Conservation (phyloP, 2,329 filamentous ascomycete species). For the Beauveria bassiana region DNA sequence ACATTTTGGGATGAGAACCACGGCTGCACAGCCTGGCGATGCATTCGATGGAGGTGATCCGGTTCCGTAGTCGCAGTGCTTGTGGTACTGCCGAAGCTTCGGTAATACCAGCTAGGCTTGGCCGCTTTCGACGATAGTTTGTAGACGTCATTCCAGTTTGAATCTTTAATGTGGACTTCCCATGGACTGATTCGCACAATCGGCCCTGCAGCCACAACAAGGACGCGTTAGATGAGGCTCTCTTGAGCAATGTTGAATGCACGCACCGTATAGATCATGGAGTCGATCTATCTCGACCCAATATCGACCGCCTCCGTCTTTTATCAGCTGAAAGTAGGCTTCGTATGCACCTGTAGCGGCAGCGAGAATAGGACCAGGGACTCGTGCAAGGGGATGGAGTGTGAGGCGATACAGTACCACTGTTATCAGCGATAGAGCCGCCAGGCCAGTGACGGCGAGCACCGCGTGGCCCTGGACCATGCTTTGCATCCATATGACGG, state of each 20-base stretch:
- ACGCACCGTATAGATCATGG: background rate
- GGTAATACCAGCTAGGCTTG: background rate
- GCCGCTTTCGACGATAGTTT: background rate
- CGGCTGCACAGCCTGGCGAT: background rate
- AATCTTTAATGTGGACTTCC: conserved; percentile 1
- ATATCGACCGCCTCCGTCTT: conserved; percentile 1
- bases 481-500: background rate
- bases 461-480: background rate
- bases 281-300: conserved; percentile 3
- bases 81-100: background rate
- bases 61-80: background rate
- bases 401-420: background rate
- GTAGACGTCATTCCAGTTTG: background rate
- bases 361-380: background rate
- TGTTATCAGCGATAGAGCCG: background rate
- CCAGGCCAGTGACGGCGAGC: background rate
- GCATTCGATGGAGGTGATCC: background rate
- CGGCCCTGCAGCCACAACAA: background rate
- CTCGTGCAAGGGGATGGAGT: background rate
- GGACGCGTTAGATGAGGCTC: background rate
- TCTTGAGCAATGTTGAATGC: background rate
- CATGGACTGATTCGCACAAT: conserved; percentile 3
- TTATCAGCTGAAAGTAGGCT: background rate
- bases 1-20: conserved; percentile 1
- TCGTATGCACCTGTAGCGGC: background rate